Evolutionary conservation across 2,329 filamentous ascomycete species (phyloP).

Genomic region (Ascochyta fabae): DNA sequence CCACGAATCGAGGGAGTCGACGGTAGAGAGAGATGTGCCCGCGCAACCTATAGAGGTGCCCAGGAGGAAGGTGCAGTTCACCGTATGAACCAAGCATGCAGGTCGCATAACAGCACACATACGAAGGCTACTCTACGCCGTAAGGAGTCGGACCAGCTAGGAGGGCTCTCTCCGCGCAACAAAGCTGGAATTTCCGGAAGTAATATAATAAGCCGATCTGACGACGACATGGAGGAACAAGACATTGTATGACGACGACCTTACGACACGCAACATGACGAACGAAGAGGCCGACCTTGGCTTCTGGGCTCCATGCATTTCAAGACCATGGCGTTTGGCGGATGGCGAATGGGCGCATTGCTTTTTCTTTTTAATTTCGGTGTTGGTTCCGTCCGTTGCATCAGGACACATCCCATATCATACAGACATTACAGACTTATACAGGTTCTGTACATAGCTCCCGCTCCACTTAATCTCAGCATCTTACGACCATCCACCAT

Average conservation of each 20-base stretch:
- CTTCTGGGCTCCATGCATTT: slow-evolving; percentile 11
- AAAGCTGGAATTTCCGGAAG: not conserved
- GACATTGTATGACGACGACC: slow-evolving; percentile 26
- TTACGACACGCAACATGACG: slow-evolving; percentile 23
- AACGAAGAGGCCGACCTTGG: not conserved
- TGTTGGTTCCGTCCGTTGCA: not conserved
- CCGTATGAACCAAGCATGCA: slow-evolving; percentile 25
- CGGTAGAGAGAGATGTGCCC: slow-evolving; percentile 37
- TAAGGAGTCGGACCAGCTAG: too few species aligned
- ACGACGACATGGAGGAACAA: not conserved
- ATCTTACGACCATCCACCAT: not conserved
- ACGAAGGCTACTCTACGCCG: too few species aligned
- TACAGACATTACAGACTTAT: slow-evolving; percentile 20
- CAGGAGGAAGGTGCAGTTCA: slow-evolving; percentile 43
- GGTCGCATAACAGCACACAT: too few species aligned
- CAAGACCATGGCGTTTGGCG: slow-evolving; percentile 14
- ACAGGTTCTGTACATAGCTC: slow-evolving; percentile 28
- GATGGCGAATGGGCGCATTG: not conserved
- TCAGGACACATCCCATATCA: slow-evolving; percentile 17
- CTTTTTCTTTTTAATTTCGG: not conserved
- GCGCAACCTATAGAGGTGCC: slow-evolving; percentile 20
- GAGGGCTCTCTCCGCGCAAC: too few species aligned
- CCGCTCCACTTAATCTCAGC: slow-evolving; percentile 5
- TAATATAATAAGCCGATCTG: slow-evolving; percentile 10
- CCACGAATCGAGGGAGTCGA: slow-evolving; percentile 34